Conservation (phyloP, 306 rosid genomes). For the Castanea crenata region DNA sequence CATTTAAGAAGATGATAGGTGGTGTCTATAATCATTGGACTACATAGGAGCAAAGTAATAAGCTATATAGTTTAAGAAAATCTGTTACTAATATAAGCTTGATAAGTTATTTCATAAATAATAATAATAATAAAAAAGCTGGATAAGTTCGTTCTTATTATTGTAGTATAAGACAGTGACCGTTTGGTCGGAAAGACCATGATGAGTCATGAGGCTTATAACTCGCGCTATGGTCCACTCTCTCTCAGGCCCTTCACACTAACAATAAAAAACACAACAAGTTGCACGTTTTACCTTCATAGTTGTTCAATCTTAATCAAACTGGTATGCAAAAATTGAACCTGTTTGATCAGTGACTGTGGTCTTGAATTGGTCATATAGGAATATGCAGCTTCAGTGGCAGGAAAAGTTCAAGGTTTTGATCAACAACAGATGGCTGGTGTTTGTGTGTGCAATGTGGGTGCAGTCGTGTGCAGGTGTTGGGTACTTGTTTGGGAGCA, state of each 20-base stretch:
- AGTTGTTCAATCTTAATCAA: background rate
- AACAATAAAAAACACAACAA: too few species aligned
- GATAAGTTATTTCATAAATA: background rate
- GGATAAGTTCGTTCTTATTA: too few species aligned
- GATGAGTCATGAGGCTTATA: too few species aligned
- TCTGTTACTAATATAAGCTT: background rate
- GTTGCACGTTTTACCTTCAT: background rate
- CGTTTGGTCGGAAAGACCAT: background rate
- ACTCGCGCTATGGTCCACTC: background rate
- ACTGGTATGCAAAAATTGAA: background rate
- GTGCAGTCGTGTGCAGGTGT: slow-evolving; percentile 72
- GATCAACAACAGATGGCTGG: slow-evolving; percentile 67
- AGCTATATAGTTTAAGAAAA: background rate
- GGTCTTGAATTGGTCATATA: too few species aligned
- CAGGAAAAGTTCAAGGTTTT: slow-evolving; percentile 42
- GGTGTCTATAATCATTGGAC: background rate
- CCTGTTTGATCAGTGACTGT: background rate
- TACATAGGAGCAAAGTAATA: background rate
- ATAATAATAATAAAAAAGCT: too few species aligned
- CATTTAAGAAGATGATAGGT: background rate
- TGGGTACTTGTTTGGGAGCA: slow-evolving; percentile 83
- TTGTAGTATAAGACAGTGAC: background rate
- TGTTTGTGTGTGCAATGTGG: slow-evolving; percentile 90
- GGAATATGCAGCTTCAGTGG: slow-evolving; percentile 20
- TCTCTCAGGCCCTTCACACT: background rate